A percentile compares a stretch with the other conserved stretches of the same genome.
Evolutionary conservation across 805 yeast species (phyloP).

Genomic region (Candida xiaguanensis): DNA sequence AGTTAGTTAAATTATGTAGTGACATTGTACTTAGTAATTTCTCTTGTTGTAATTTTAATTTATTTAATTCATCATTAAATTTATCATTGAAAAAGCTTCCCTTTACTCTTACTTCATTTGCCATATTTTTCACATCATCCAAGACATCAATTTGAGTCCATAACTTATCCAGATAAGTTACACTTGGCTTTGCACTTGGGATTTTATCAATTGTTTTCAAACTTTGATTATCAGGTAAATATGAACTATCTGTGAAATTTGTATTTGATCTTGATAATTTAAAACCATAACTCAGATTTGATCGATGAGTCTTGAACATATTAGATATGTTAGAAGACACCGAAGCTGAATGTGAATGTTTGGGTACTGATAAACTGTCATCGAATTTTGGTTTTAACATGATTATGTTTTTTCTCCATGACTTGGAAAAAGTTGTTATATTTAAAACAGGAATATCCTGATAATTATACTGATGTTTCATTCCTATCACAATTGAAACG

Average conservation of each 20-base stretch:
- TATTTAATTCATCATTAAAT: constrained; percentile 49
- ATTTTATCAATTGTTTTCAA: constrained; percentile 42
- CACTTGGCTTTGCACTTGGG: constrained; percentile 54
- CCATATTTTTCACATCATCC: constrained; percentile 69
- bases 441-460: constrained; percentile 83
- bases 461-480: constrained; percentile 80
- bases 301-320: constrained; percentile 10
- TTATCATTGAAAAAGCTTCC: constrained; percentile 49
- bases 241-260: constrained; percentile 14
- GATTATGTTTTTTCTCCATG: constrained; percentile 1
- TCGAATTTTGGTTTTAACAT: background rate
- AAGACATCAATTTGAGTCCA: constrained; percentile 88
- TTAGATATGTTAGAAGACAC: constrained; percentile 9
- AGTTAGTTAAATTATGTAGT: constrained; percentile 19
- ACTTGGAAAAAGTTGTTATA: constrained; percentile 82
- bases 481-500: constrained; percentile 78
- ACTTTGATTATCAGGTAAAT: constrained; percentile 12
- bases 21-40: constrained; percentile 32
- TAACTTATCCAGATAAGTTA: constrained; percentile 66
- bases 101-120: constrained; percentile 39
- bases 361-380: constrained; percentile 13
- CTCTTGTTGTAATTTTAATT: constrained; percentile 54
- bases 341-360: constrained; percentile 8
- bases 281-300: constrained; percentile 12
- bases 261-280: constrained; percentile 18